Evolutionary conservation across 176 grass and related monocot genomes (phyloP).

Genomic region (Puccinellia tenuiflora): DNA sequence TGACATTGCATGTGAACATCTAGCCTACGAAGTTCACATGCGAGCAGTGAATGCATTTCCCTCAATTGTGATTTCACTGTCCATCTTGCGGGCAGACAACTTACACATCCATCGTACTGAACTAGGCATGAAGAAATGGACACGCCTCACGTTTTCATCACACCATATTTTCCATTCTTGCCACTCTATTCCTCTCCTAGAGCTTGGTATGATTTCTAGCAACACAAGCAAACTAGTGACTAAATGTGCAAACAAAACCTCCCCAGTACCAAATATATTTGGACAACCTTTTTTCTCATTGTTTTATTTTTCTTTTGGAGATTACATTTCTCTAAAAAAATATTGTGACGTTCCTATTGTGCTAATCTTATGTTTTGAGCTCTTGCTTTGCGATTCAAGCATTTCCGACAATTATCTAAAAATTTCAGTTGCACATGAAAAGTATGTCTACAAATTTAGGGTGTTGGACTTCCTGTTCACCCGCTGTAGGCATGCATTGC

Average conservation of each 20-base stretch:
- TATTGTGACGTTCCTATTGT: background rate
- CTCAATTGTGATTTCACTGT: background rate
- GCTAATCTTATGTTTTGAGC: background rate
- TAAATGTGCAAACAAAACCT: background rate
- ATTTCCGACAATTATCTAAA: background rate
- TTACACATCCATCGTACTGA: too few species aligned
- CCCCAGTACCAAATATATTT: background rate
- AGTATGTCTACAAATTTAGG: background rate
- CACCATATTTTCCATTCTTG: background rate
- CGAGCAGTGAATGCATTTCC: background rate
- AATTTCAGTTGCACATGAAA: background rate
- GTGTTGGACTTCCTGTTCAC: background rate
- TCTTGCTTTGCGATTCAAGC: background rate
- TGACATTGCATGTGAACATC: background rate
- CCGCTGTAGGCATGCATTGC: background rate
- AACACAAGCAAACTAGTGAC: background rate
- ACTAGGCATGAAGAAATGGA: background rate
- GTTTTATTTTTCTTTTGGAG: too few species aligned
- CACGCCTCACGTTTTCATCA: background rate
- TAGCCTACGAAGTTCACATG: background rate
- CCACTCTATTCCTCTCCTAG: background rate
- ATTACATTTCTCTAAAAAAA: background rate
- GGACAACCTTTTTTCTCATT: background rate
- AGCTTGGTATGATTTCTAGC: background rate
- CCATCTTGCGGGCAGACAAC: too few species aligned